Base-by-base conservation (phyloP, 1,139 yeast genomes). In the Taphrina wiesneri region DNA sequence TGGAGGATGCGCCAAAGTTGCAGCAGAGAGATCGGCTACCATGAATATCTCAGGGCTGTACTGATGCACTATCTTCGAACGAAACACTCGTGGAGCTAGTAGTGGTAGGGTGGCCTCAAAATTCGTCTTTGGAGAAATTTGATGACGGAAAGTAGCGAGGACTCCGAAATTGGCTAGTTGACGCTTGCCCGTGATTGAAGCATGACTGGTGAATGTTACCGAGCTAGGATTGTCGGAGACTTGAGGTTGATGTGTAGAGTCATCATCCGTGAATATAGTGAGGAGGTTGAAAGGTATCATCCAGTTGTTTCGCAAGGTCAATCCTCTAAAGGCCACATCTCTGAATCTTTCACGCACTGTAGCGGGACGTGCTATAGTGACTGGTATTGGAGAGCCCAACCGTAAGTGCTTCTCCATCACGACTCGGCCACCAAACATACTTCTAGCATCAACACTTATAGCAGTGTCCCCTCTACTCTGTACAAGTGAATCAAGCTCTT, bases 401-500 rank as follows among this genome's bases (percentile, higher is more conserved):
- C 56, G 45, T 25, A 53, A 43, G 26, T 62, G 49, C 19, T 36
- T 43, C 47, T 54, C 61, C 60, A 62, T 19, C 13, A 62, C 65
- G 21, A 52, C 60, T 11, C 60, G 45, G 17, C 57, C 53, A 4
- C 60, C 60, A 45, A 62, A 62, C 54, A 62, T 41, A 25, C 54
- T 53, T 26, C 57, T 43, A 4, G 65, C 65, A 46, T 62, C 61
- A 15, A 62, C 54, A 3, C 60, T 53, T 26, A 54, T 15, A 2
- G 54, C 25, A 2, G 56, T 53, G 9, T 46, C 63, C 45, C 65
- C 66, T 23, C 60, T 43, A 41, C 46, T 56, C 36, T 61, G 65
- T 6, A 65, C 67, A 21, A 65, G 45, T 23, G 47, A 21, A 41
- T 65, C 67, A 13, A 65, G 46, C n/a, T 51, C 41, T 25, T 65